These are phyloP conservation scores for Lentithecium fluviatile DNA, from an alignment of 495 filamentous ascomycete species.

Conservation along the genomic window DNA sequence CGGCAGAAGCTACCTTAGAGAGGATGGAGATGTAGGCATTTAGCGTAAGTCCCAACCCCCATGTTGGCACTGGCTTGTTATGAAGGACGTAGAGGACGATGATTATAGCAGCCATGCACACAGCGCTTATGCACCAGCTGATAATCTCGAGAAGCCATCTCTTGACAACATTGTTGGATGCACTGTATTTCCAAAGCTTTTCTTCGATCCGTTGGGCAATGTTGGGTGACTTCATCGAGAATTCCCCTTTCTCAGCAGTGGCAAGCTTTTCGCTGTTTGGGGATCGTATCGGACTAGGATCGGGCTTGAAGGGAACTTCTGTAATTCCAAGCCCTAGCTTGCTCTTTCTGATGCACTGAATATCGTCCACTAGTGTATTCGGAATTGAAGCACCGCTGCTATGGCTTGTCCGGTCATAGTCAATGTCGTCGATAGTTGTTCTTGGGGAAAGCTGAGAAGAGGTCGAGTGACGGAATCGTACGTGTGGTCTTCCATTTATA, in stretches of 20 bases:
- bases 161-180: slow-evolving; percentile 14
- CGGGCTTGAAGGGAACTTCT: slow-evolving; percentile 6
- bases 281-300: slow-evolving; percentile 1
- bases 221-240: slow-evolving; percentile 1
- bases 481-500: background rate
- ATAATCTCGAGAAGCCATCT: slow-evolving; percentile 27
- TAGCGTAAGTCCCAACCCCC: slow-evolving; percentile 9
- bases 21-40: slow-evolving; percentile 24
- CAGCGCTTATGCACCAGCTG: slow-evolving; percentile 21
- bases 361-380: too few relatives aligned
- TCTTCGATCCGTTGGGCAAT: slow-evolving; percentile 22
- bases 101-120: slow-evolving; percentile 26
- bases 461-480: slow-evolving; percentile 6
- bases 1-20: slow-evolving; percentile 7
- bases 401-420: slow-evolving; percentile 1
- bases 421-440: background rate
- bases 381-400: too few relatives aligned
- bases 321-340: slow-evolving; percentile 3
- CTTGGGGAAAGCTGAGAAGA: slow-evolving; percentile 3
- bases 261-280: background rate
- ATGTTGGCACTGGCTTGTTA: slow-evolving; percentile 9
- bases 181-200: slow-evolving; percentile 19
- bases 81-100: slow-evolving; percentile 10
- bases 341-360: too few relatives aligned
- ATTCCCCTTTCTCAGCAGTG: background rate